phyloP scores from a whole-genome alignment of 2,329 filamentous ascomycete genomes.

The Epichloe bromicola region DNA sequence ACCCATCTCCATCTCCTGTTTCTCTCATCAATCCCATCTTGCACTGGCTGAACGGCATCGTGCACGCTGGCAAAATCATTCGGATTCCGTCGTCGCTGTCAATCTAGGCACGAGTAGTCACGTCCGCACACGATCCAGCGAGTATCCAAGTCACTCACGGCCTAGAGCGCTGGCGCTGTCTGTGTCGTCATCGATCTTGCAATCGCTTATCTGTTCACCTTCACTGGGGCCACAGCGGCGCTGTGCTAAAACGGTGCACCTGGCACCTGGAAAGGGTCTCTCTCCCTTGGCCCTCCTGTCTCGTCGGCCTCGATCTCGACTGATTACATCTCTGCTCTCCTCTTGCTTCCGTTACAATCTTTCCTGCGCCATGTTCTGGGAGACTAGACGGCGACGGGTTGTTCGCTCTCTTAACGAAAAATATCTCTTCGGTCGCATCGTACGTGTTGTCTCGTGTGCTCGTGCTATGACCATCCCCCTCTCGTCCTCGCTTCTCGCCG shows the following conservation, averaged over 20 bases:
- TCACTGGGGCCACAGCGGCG: neutral
- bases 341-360: neutral
- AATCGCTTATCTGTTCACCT: neutral
- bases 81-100: neutral
- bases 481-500: neutral
- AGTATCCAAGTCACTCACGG: neutral
- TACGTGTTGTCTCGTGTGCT: constrained; percentile 31
- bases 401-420: constrained; percentile 49
- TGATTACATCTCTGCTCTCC: neutral
- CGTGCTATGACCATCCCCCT: neutral
- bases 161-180: neutral
- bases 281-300: no score
- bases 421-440: constrained; percentile 61
- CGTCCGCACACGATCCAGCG: neutral
- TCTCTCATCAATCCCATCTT: neutral
- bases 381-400: constrained; percentile 46
- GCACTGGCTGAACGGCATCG: neutral
- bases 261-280: neutral
- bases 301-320: neutral
- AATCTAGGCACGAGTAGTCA: neutral
- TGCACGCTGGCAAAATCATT: neutral
- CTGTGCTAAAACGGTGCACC: neutral
- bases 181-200: constrained; percentile 2
- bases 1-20: neutral
- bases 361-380: constrained; percentile 37